Base-by-base conservation (phyloP, 371 early-diverging fungal species). In the Mucor circinelloides region DNA sequence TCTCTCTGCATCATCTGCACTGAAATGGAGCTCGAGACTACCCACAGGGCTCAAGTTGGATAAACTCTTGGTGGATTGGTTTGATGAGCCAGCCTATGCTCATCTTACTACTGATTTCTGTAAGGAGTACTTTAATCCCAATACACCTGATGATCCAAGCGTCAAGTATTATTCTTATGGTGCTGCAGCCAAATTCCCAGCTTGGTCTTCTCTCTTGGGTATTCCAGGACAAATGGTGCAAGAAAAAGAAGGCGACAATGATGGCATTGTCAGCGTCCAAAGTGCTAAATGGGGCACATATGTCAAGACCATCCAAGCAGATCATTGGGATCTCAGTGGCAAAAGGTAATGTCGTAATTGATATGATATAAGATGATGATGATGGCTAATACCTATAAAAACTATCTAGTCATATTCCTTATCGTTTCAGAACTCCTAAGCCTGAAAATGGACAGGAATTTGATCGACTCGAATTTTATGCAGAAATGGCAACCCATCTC, bases 281-380 rank as follows among this genome's bases (percentile, higher is more conserved):
- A 89, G 90, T 64, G 95, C 96, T 1, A 79, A 83, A 71, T 97
- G 96, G 96, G 97, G 97, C 9, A 82, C 87, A 44, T 94, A 94
- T 68, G 71, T 95, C 28, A 91, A 91, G 32, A 91, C 93, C 9
- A 85, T 95, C n/a, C 50, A 71, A 30, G 90, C 92, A 21, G 94
- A 95, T 66, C 96, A 97, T 76, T 97, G 93, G 90, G 95, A 93
- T 71, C 81, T 97, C 34, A 91, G 66, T 63, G 76, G 76, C 3
- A 63, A 68, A 61, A 67, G 67, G 60, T 64, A 58, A 63, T 19
- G 19, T 46, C 46, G 23, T 48, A 48, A 5, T 50, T 50, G 12
- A 23, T 19, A 44, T 44, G 7, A 38, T 56, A 34, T 67, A 40
- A 64, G 44, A 25, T 31, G 36, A 36, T 36, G 36, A 50, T 25